Percentiles rank a stretch among this genome's conserved stretches.
These are phyloP conservation scores for Beauveria australis DNA, from an alignment of 2,329 filamentous ascomycete genomes.

Conservation along the genomic window DNA sequence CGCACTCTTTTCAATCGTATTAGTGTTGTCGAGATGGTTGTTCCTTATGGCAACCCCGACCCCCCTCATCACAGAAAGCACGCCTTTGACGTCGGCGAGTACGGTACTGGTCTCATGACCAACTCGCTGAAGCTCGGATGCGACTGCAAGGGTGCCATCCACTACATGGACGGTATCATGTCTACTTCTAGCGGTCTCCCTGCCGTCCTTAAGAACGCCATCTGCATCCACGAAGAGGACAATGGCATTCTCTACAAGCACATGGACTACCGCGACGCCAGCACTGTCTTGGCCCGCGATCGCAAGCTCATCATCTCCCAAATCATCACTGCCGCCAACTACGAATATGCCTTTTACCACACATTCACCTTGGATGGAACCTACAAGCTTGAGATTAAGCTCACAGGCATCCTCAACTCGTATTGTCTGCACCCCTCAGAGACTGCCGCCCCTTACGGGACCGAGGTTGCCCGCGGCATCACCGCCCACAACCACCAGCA, in stretches of 20 bases:
- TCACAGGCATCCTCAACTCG: conserved; percentile 39
- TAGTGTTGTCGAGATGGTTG: conserved; percentile 62
- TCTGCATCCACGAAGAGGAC: conserved; percentile 31
- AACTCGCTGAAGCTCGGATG: conserved; percentile 60
- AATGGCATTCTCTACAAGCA: conserved; percentile 58
- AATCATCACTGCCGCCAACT: conserved; percentile 59
- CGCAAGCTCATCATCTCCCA: conserved; percentile 55
- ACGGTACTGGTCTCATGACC: conserved; percentile 54
- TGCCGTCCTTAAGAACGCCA: conserved; percentile 53
- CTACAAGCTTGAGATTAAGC: conserved; percentile 50
- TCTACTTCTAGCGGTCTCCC: conserved; percentile 61
- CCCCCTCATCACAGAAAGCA: conserved; percentile 57
- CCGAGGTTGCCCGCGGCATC: conserved; percentile 54
- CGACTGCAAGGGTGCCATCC: conserved; percentile 66
- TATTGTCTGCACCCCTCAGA: conserved; percentile 32
- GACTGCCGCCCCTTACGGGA: conserved; percentile 42
- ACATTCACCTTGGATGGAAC: conserved; percentile 50
- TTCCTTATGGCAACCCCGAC: conserved; percentile 58
- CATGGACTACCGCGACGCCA: conserved; percentile 51
- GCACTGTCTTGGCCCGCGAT: conserved; percentile 48
- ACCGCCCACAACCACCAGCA: conserved; percentile 64
- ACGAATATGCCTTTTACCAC: conserved; percentile 45
- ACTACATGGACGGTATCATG: conserved; percentile 46
- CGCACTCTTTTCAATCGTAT: conserved; percentile 60
- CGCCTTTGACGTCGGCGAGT: conserved; percentile 63